Conservation (phyloP, 2,329 filamentous ascomycete species). For the Scedosporium boydii region DNA sequence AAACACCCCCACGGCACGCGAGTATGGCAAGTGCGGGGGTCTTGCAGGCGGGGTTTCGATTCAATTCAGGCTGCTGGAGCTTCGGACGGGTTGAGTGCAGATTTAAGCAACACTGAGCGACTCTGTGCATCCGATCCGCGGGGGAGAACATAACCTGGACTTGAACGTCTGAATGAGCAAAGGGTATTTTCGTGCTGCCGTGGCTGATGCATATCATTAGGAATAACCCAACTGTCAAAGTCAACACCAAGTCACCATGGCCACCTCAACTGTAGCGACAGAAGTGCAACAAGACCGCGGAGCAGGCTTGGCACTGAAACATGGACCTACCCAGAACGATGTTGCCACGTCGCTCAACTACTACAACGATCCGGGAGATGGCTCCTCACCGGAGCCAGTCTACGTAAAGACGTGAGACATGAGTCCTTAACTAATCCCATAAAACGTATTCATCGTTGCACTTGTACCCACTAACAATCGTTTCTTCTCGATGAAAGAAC, state of each 20-base stretch:
- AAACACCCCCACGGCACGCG: not conserved
- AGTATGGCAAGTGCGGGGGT: not conserved
- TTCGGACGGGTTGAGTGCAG: not conserved
- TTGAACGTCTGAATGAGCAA: no score
- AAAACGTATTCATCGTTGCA: no score
- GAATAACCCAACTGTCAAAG: not conserved
- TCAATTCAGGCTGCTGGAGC: not conserved
- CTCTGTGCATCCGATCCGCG: not conserved
- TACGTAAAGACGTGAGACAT: constrained; percentile 17
- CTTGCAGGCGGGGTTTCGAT: not conserved
- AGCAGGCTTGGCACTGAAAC: not conserved
- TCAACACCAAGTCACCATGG: not conserved
- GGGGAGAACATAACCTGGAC: not conserved
- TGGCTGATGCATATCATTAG: no score
- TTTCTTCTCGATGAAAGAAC: not conserved
- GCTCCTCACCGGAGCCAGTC: constrained; percentile 25
- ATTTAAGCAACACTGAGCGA: not conserved
- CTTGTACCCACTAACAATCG: no score
- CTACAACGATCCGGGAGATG: constrained; percentile 30
- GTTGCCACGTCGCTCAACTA: constrained; percentile 28
- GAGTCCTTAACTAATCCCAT: not conserved
- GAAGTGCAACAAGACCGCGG: not conserved
- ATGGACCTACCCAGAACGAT: constrained; percentile 10
- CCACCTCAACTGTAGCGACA: not conserved
- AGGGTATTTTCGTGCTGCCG: no score